Evolutionary conservation across 345 rosid species (phyloP).

Genomic region (Chamaenerion angustifolium): DNA sequence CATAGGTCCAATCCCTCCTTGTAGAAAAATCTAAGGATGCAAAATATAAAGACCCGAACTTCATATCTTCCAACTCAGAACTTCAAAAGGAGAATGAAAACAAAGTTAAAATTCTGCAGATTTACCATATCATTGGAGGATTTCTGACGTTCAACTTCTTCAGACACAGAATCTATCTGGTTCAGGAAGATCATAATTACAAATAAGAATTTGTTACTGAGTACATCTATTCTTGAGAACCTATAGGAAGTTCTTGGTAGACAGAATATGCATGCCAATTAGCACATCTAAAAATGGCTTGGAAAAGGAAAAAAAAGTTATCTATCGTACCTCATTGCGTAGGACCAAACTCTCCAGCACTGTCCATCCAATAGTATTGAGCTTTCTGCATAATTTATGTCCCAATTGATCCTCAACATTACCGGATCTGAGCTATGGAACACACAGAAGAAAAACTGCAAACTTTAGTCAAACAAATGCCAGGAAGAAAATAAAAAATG

Average conservation of each 20-base stretch:
- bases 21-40: constrained; percentile 46
- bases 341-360: constrained; percentile 47
- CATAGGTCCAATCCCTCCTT: constrained; percentile 94
- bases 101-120: neutral
- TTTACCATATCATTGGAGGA: constrained; percentile 69
- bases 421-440: constrained; percentile 99
- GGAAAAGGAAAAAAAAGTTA: too few relatives aligned
- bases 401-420: constrained; percentile 86
- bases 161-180: constrained; percentile 93
- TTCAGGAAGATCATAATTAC: constrained; percentile 12
- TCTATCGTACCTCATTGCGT: constrained; percentile 45
- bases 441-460: constrained; percentile 27
- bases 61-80: too few relatives aligned
- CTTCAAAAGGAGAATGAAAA: too few relatives aligned
- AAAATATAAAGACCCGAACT: too few relatives aligned
- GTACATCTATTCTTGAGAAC: too few relatives aligned
- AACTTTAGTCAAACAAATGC: constrained; percentile 17
- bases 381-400: constrained; percentile 52
- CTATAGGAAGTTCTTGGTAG: neutral
- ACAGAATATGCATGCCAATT: neutral
- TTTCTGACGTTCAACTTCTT: constrained; percentile 73
- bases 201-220: constrained; percentile 3
- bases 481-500: neutral
- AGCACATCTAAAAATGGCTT: constrained; percentile 14
- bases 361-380: constrained; percentile 70